Conservation (phyloP, 1,284 basidiomycete genomes). For the Pascua sp. region DNA sequence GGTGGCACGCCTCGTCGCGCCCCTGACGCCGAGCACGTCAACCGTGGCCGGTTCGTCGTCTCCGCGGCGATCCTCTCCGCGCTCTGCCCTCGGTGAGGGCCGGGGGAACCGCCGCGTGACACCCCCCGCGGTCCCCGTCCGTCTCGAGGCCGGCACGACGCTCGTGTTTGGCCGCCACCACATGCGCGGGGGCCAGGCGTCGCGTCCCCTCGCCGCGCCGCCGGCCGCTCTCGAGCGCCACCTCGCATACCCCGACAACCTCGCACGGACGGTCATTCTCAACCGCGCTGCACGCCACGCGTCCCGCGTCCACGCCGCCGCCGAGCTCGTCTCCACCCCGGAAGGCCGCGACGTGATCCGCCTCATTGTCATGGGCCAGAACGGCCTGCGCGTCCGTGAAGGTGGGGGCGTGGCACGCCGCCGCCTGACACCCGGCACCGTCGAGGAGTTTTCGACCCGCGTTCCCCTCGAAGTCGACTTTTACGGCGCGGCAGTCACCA, state of each 20-base stretch:
- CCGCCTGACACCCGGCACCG: conserved; percentile 11
- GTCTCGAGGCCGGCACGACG: conserved; percentile 20
- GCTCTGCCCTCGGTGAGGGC: conserved; percentile 8
- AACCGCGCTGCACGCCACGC: conserved; percentile 41
- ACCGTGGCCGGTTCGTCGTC: conserved; percentile 45
- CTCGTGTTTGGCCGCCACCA: conserved; percentile 43
- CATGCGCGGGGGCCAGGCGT: conserved; percentile 3
- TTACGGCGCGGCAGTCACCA: conserved; percentile 33
- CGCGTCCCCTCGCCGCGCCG: background rate
- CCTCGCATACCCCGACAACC: conserved; percentile 11
- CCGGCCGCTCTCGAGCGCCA: conserved; percentile 2
- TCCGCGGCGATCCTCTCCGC: conserved; percentile 24
- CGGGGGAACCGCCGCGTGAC: conserved; percentile 4
- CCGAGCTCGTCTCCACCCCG: conserved; percentile 25
- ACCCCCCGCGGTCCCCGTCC: conserved; percentile 10
- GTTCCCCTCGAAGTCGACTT: conserved; percentile 35
- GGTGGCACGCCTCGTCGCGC: conserved; percentile 9
- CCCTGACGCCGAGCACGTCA: conserved; percentile 38
- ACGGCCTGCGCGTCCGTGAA: conserved; percentile 36
- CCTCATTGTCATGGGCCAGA: conserved; percentile 46
- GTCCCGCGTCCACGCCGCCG: conserved; percentile 39
- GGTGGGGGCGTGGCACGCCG: background rate
- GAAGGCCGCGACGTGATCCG: conserved; percentile 16
- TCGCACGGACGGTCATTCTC: conserved; percentile 30
- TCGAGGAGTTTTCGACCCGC: conserved; percentile 7